Evolutionary conservation across 345 rosid species (phyloP).

Genomic region (Conringia planisiliqua): DNA sequence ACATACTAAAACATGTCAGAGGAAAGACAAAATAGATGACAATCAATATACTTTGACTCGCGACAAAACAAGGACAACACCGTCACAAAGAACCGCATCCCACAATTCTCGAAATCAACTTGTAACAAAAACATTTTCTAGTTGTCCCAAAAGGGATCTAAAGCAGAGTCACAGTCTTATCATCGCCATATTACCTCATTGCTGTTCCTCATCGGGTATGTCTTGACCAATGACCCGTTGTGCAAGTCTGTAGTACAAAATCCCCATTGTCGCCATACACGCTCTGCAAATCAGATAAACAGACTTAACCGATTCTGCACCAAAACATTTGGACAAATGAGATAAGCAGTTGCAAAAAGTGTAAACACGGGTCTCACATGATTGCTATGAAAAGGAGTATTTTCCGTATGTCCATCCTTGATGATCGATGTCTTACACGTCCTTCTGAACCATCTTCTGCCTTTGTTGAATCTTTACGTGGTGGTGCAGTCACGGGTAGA

Average conservation of each 20-base stretch:
- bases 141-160: not conserved
- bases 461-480: slow-evolving; percentile 67
- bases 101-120: slow-evolving; percentile 8
- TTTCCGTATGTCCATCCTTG: slow-evolving; percentile 88
- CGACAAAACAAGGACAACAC: not conserved
- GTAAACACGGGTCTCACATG: slow-evolving; percentile 52
- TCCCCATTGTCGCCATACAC: slow-evolving; percentile 97
- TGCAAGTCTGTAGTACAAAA: slow-evolving; percentile 91
- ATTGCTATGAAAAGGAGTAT: slow-evolving; percentile 84
- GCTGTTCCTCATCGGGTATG: slow-evolving; percentile 53
- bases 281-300: slow-evolving; percentile 59
- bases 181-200: slow-evolving; percentile 26
- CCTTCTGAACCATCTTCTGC: slow-evolving; percentile 65
- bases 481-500: slow-evolving; percentile 93
- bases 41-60: not conserved
- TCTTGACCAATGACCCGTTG: slow-evolving; percentile 66
- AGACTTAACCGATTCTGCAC: not conserved
- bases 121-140: not conserved
- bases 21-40: not conserved
- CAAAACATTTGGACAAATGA: too few relatives aligned
- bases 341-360: too few relatives aligned
- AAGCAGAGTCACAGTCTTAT: slow-evolving; percentile 9
- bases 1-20: slow-evolving; percentile 4
- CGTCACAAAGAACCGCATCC: not conserved
- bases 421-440: slow-evolving; percentile 61